A percentile compares a stretch with the other conserved stretches of the same genome.
Evolutionary conservation across 2,329 filamentous ascomycete species (phyloP).

Genomic region (Didymella pinodella): DNA sequence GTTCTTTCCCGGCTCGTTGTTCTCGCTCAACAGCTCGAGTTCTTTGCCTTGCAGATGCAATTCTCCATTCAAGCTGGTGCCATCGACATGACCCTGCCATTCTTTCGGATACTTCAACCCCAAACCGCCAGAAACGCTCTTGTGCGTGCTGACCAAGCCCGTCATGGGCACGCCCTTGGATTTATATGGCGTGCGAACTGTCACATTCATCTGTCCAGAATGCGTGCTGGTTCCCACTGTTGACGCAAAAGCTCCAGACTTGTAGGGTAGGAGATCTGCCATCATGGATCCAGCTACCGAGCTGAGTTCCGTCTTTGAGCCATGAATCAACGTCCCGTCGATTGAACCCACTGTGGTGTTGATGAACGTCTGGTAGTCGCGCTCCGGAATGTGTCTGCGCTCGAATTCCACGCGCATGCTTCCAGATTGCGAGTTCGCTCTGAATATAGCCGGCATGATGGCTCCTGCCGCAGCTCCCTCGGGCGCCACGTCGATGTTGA

Average conservation of each 20-base stretch:
- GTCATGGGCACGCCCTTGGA: constrained; percentile 35
- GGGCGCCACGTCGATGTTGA: constrained; percentile 53
- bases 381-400: constrained; percentile 48
- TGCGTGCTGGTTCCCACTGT: constrained; percentile 46
- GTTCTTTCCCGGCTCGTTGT: constrained; percentile 40
- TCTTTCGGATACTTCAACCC: constrained; percentile 52
- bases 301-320: constrained; percentile 47
- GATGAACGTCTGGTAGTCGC: constrained; percentile 53
- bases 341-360: constrained; percentile 51
- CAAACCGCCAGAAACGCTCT: constrained; percentile 46
- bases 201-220: constrained; percentile 48
- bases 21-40: constrained; percentile 44
- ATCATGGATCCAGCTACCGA: constrained; percentile 51
- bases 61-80: constrained; percentile 47
- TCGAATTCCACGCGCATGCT: constrained; percentile 50
- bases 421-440: constrained; percentile 46
- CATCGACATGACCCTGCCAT: constrained; percentile 54
- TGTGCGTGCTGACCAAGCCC: constrained; percentile 47
- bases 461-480: constrained; percentile 40
- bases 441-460: constrained; percentile 49
- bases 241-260: constrained; percentile 35
- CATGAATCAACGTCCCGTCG: constrained; percentile 52
- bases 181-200: constrained; percentile 46
- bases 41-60: constrained; percentile 51
- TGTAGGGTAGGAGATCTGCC: constrained; percentile 50